Evolutionary conservation across 2,329 filamentous ascomycete species (phyloP).

Genomic region (Mycocentrospora acerina): DNA sequence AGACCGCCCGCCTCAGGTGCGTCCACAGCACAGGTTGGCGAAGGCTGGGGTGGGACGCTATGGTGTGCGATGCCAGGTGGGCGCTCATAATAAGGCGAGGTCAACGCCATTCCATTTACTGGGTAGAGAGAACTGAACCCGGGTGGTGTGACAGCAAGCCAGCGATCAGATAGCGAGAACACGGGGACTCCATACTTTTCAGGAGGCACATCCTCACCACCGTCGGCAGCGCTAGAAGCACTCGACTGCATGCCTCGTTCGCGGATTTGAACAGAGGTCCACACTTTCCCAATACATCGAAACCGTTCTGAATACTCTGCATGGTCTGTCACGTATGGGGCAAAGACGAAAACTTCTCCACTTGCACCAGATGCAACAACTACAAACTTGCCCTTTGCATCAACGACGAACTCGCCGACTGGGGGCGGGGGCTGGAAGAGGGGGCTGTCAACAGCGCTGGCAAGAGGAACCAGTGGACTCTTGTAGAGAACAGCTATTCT

Average conservation of each 20-base stretch:
- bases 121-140: constrained; percentile 70
- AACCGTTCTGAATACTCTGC: constrained; percentile 45
- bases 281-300: constrained; percentile 81
- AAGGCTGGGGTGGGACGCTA: constrained; percentile 69
- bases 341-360: constrained; percentile 82
- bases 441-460: constrained; percentile 58
- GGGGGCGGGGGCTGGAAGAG: constrained; percentile 69
- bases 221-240: constrained; percentile 39
- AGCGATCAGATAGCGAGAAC: constrained; percentile 68
- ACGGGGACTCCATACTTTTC: constrained; percentile 61
- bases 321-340: constrained; percentile 32
- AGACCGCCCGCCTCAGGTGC: constrained; percentile 71
- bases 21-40: constrained; percentile 67
- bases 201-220: constrained; percentile 32
- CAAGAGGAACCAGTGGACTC: constrained; percentile 63
- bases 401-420: constrained; percentile 71
- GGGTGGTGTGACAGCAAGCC: constrained; percentile 76
- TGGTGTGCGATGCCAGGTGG: constrained; percentile 59
- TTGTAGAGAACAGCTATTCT: constrained; percentile 73
- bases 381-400: constrained; percentile 70
- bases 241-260: constrained; percentile 37
- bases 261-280: constrained; percentile 75
- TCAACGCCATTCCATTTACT: constrained; percentile 65
- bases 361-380: constrained; percentile 77
- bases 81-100: constrained; percentile 53